Base-by-base conservation (phyloP, 2,329 filamentous ascomycete genomes). In the Catunica adiposa region DNA sequence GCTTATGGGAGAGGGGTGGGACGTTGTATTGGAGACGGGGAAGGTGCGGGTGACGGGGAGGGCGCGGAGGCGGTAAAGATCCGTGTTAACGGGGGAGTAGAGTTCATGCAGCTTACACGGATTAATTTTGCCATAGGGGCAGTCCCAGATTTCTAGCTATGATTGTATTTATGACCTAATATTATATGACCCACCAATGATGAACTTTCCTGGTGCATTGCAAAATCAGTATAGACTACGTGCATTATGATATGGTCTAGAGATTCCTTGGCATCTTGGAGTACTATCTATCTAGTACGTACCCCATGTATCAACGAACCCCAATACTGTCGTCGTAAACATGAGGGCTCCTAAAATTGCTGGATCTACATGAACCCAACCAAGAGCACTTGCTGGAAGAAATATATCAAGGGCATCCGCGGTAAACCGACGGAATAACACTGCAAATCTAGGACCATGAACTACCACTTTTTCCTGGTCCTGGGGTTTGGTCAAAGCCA, bases 1-100 rank as follows among this genome's bases (percentile, higher is more conserved):
- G 64, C 71, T 97, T 44, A 74, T 82, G 40, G 75, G 78, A 47
- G 86, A 90, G 59, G 89, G 89, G 0, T 97, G 90, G 90, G 88
- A 79, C 64, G 72, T 92, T 34, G 79, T 88, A 65, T 75, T 84
- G 47, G 76, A 80, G 46, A 81, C 79, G 26, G 89, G 89, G 0
- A 76, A 78, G 38, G 76, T 90, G 63, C 69, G 82, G 52, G 78
- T 96, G 15, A 80, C 53, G 31, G 57, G 51, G 15, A 31, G 15
- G 15, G 25, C n/a, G 11, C 40, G 17, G 31, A 23, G 26, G 14
- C 25, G 53, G 31, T 31, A 25, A 23, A 20, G 42, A 22, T 31
- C 20, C 6, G 23, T 6, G 17, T 42, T 15, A 23, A 22, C 17
- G 8, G 2, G 8, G 20, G 9, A 9, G 14, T 53, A 5, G 23